These are phyloP conservation scores for Uronychia binucleata DNA, from an alignment of 73 alveolate genomes.

Conservation along the genomic window DNA sequence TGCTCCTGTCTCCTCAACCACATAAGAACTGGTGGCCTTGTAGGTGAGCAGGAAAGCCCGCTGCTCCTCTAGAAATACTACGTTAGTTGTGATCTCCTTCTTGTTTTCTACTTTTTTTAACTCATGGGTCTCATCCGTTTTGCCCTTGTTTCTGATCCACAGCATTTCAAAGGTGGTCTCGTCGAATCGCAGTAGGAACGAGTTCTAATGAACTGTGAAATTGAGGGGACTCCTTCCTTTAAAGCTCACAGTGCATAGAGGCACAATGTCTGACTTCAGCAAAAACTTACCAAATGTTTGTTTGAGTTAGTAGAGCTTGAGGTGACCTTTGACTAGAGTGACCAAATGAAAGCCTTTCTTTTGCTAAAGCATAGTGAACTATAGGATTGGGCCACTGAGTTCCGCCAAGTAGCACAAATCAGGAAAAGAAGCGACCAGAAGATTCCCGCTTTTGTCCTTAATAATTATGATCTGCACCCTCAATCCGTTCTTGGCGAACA, in stretches of 20 bases:
- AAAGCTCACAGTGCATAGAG: background rate
- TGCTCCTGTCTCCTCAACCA: background rate
- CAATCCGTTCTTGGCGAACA: background rate
- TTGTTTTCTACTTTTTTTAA: background rate
- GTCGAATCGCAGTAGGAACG: background rate
- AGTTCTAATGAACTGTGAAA: background rate
- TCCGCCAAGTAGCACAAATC: background rate
- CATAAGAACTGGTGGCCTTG: background rate
- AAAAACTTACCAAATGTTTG: background rate
- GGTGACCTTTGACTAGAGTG: background rate
- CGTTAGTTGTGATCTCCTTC: background rate
- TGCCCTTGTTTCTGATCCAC: background rate
- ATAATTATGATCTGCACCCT: background rate
- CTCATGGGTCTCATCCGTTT: background rate
- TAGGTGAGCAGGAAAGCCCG: background rate
- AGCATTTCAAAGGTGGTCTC: background rate
- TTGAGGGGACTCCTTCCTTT: background rate
- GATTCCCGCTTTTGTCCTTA: background rate
- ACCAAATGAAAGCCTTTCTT: background rate
- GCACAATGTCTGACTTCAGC: background rate
- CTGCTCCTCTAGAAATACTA: background rate
- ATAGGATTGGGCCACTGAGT: background rate
- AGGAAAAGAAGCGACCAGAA: background rate
- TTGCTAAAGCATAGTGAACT: background rate
- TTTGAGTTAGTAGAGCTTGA: background rate